Percentiles rank a stretch among this genome's conserved stretches.
phyloP scores from a whole-genome alignment of 352 stramenopile genomes.

The Phytophthora melonis region DNA sequence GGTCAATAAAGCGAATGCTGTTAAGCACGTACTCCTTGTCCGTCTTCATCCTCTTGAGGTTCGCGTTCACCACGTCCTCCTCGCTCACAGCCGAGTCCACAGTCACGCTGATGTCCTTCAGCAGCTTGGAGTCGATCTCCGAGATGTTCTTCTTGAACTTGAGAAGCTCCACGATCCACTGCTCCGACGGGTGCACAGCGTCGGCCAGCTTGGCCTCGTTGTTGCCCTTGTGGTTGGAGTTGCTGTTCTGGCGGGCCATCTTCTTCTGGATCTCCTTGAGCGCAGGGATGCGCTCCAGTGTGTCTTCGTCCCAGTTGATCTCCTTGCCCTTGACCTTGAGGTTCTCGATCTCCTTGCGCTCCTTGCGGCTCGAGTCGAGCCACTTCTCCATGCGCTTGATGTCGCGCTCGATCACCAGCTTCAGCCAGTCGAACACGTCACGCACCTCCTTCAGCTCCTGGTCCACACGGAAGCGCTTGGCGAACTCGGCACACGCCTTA shows the following conservation, averaged over 20 bases:
- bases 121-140: constrained; percentile 75
- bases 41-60: constrained; percentile 88
- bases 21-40: constrained; percentile 92
- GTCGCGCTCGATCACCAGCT: constrained; percentile 75
- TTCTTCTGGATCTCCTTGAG: constrained; percentile 89
- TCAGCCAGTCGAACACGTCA: constrained; percentile 88
- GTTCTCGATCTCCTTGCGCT: constrained; percentile 87
- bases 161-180: constrained; percentile 90
- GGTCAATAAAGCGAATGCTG: constrained; percentile 90
- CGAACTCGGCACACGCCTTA: constrained; percentile 81
- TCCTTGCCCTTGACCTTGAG: constrained; percentile 88
- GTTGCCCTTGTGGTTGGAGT: constrained; percentile 46
- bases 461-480: constrained; percentile 87
- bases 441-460: constrained; percentile 86
- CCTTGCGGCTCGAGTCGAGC: constrained; percentile 84
- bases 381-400: constrained; percentile 90
- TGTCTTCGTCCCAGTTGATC: constrained; percentile 90
- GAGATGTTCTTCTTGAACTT: constrained; percentile 90
- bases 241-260: constrained; percentile 64
- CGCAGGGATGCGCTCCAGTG: constrained; percentile 81
- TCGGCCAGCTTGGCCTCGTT: constrained; percentile 68
- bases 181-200: constrained; percentile 79
- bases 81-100: constrained; percentile 64
- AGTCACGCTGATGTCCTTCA: constrained; percentile 70
- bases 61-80: constrained; percentile 68